Evolutionary conservation across 2,329 filamentous ascomycete genomes (phyloP), one percentile per base, ranked within the genome.

Genomic region (Aureobasidium vineae): DNA sequence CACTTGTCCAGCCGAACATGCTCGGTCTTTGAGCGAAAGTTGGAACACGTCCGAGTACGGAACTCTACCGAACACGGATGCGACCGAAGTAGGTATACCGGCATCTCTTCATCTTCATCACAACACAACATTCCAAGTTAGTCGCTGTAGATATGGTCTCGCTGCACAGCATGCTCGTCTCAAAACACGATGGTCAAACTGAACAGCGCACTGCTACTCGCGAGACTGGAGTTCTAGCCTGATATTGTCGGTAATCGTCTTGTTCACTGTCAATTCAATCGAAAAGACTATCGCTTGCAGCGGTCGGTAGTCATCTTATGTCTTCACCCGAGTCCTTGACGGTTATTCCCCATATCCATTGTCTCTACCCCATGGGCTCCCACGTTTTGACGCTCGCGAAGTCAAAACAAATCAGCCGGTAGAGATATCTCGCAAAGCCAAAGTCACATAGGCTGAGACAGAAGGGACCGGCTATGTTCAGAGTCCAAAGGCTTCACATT

Each of bases 381-480:
- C 61, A 64, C 61, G 61, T 64, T 49, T 52, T n/a, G 49, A n/a
- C 38, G n/a, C 45, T 63, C 21, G 23, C 23, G n/a, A 63, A 63
- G 61, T 23, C 36, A 64, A 54, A 64, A 45, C 36, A 64, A 23
- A 64, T 64, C 61, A 64, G 61, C 61, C 61, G 61, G 59, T 63
- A 21, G 31, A 38, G 23, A 26, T 63, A 31, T 63, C n/a, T 23
- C 33, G 36, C 45, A 52, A 7, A 63, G 45, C 11, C 21, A 31
- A 11, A 36, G 21, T 52, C 31, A 10, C 19, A 21, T 6, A n/a
- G 59, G 45, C 59, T 52, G 59, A 63, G 45, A 63, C 45, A 52
- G 41, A 52, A 61, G 6, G 26, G 28, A 23, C 41, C 31, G 43
- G 57, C 57, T 36, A 43, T 43, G 41, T 47, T 36, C 28, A 43